A percentile compares a stretch with the other conserved stretches of the same genome.
phyloP scores from a whole-genome alignment of 2,329 filamentous ascomycete genomes.

The Cordyceps cateniannulata region DNA sequence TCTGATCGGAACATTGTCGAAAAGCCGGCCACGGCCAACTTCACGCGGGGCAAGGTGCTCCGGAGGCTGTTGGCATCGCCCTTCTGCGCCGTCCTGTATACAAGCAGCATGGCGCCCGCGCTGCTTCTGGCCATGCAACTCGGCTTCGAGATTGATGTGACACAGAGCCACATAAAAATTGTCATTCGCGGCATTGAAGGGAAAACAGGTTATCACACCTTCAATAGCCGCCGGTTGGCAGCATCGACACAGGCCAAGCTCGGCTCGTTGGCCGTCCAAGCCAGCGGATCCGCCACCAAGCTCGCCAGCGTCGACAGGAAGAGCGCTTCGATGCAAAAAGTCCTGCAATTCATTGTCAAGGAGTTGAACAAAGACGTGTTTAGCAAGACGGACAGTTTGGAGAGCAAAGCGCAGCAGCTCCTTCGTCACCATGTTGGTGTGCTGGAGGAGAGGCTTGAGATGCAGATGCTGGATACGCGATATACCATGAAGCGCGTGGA shows the following conservation, averaged over 20 bases:
- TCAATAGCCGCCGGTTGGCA: slow-evolving; percentile 23
- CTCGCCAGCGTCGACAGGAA: slow-evolving; percentile 33
- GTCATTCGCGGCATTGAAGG: slow-evolving; percentile 28
- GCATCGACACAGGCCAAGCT: slow-evolving; percentile 23
- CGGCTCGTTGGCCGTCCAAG: slow-evolving; percentile 25
- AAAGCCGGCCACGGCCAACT: not conserved
- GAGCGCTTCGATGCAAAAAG: slow-evolving; percentile 26
- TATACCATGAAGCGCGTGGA: slow-evolving; percentile 31
- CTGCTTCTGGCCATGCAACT: slow-evolving; percentile 28
- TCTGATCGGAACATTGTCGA: not conserved
- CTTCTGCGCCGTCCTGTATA: slow-evolving; percentile 23
- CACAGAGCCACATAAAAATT: slow-evolving; percentile 26
- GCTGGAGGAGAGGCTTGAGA: slow-evolving; percentile 26
- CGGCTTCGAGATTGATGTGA: slow-evolving; percentile 26
- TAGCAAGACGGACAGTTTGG: not conserved
- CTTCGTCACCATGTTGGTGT: slow-evolving; percentile 24
- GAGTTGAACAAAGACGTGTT: slow-evolving; percentile 7
- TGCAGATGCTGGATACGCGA: slow-evolving; percentile 30
- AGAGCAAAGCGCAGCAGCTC: slow-evolving; percentile 15
- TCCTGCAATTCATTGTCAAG: slow-evolving; percentile 26
- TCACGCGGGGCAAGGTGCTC: slow-evolving; percentile 12
- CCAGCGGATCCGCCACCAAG: slow-evolving; percentile 29
- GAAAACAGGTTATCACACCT: slow-evolving; percentile 30
- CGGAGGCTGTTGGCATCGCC: slow-evolving; percentile 19
- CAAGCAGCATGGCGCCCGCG: slow-evolving; percentile 30